A percentile compares a stretch with the other conserved stretches of the same genome.
These are phyloP conservation scores for Tarenaya hassleriana DNA, from an alignment of 345 rosid genomes.

Conservation along the genomic window DNA sequence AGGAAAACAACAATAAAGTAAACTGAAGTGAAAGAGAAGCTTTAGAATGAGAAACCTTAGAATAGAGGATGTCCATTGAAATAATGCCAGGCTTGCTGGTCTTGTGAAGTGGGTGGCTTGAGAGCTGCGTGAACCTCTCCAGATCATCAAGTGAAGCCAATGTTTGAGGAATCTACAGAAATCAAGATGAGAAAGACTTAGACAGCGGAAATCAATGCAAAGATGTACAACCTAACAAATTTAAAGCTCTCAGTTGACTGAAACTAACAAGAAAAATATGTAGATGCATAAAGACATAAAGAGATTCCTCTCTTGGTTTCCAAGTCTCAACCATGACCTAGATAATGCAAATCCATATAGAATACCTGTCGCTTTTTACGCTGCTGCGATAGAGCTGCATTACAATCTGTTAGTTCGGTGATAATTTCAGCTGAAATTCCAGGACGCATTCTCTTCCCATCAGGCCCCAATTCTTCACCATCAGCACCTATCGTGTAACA, in stretches of 20 bases:
- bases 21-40: neutral
- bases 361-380: conserved; percentile 78
- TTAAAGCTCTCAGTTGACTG: neutral
- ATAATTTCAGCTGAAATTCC: conserved; percentile 69
- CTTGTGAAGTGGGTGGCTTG: conserved; percentile 90
- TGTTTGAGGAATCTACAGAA: conserved; percentile 52
- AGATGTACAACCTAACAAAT: conserved; percentile 4
- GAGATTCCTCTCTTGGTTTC: conserved; percentile 7
- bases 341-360: neutral
- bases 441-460: conserved; percentile 50
- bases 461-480: conserved; percentile 46
- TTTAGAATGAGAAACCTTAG: conserved; percentile 49
- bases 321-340: conserved; percentile 1
- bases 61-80: conserved; percentile 59
- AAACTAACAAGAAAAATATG: neutral
- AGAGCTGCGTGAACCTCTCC: conserved; percentile 76
- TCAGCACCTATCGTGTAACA: conserved; percentile 34
- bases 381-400: conserved; percentile 79
- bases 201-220: neutral
- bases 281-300: too few species aligned
- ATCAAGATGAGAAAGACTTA: conserved; percentile 16
- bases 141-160: conserved; percentile 52
- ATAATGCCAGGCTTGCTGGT: conserved; percentile 72
- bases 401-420: conserved; percentile 73
- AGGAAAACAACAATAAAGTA: conserved; percentile 10